phyloP scores from a whole-genome alignment of 768 basidiomycete species.

The Panellus pusillus region DNA sequence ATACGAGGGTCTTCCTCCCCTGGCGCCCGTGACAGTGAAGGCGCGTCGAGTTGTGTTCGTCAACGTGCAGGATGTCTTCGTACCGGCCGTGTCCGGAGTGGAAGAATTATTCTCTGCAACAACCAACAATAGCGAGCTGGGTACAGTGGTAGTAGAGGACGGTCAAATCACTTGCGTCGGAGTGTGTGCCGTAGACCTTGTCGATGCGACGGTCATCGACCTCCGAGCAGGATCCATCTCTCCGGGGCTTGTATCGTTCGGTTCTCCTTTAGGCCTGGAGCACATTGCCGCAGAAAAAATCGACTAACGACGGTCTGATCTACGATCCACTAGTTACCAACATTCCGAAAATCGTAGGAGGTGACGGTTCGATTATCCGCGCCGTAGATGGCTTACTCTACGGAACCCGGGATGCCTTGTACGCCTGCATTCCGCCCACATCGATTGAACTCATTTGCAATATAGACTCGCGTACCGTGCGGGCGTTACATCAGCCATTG shows the following conservation, averaged over 20 bases:
- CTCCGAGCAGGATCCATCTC: constrained; percentile 69
- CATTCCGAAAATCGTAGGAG: constrained; percentile 52
- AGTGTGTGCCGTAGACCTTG: constrained; percentile 11
- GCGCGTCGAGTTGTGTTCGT: constrained; percentile 50
- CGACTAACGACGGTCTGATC: constrained; percentile 67
- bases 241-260: constrained; percentile 70
- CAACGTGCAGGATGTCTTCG: constrained; percentile 58
- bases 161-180: constrained; percentile 57
- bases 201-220: constrained; percentile 46
- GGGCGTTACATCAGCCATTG: constrained; percentile 71
- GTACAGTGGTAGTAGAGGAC: constrained; percentile 41
- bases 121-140: constrained; percentile 22
- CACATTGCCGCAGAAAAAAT: constrained; percentile 67
- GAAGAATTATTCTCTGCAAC: constrained; percentile 29
- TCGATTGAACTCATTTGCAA: not conserved
- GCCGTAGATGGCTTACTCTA: constrained; percentile 78
- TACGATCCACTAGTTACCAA: constrained; percentile 34
- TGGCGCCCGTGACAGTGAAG: constrained; percentile 42
- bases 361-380: constrained; percentile 50
- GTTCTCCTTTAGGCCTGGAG: constrained; percentile 67
- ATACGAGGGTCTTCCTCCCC: constrained; percentile 76
- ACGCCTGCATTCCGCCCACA: constrained; percentile 29
- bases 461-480: constrained; percentile 63
- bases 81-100: constrained; percentile 29
- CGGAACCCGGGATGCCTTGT: constrained; percentile 70